Evolutionary conservation across 2,329 filamentous ascomycete genomes (phyloP), one percentile per base, ranked within the genome.

Genomic region (Neodidymelliopsis sp.): DNA sequence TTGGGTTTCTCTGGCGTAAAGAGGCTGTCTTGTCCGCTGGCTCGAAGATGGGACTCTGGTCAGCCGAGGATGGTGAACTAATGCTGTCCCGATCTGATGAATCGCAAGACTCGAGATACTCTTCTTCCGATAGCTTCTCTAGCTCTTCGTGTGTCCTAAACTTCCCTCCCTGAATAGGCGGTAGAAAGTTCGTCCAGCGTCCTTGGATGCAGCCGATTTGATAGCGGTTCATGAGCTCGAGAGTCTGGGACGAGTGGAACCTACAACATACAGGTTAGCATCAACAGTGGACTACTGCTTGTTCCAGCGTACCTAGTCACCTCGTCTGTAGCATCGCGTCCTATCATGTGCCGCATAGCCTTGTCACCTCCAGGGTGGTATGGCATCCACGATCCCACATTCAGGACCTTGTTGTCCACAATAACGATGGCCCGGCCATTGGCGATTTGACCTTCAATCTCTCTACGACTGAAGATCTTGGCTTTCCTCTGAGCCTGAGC

Each of bases 321-420:
- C 75, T 97, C 94, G 72, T 97, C 92, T 9, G 93, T 97, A 39
- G 91, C 93, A 83, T 96, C 91, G 74, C 88, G 85, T 54, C 91
- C 91, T 53, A 97, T 84, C 91, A 97, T 94, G 70, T 99, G 94
- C 70, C 85, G 79, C 57, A 99, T 95, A 44, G 93, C 84, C 75
- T 91, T 94, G 64, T 93, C 87, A 61, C 94, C 94, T 48, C 94
- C 94, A 10, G 94, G 94, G 66, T 97, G 94, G 67, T 89, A 97
- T 42, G 84, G 84, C 41, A 95, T 77, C 90, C 91, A 99, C 28
- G 87, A 81, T 72, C 97, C 93, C 23, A 91, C 86, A 75, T 91
- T 96, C 60, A 97, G 75, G 8, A 97, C 91, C 63, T 85, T 84
- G 51, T 85, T 81, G 61, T 96, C 85, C 51, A 94, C 80, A 42